phyloP scores from a whole-genome alignment of 2,329 filamentous ascomycete species.

The Myriosclerotinia duriaeana region DNA sequence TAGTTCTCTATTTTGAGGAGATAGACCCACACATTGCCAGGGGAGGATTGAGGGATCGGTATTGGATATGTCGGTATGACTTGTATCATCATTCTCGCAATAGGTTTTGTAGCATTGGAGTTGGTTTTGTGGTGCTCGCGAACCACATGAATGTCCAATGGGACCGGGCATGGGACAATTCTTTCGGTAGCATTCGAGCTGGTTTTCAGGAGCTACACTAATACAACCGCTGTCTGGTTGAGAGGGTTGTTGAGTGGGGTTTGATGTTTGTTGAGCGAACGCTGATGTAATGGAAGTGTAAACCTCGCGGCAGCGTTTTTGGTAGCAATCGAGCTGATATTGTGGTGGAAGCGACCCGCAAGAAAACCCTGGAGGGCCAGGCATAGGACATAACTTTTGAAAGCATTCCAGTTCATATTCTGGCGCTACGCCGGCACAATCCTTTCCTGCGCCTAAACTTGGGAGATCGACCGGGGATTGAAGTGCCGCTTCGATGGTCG shows the following conservation, averaged over 20 bases:
- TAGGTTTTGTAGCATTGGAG: neutral
- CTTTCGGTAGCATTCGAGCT: neutral
- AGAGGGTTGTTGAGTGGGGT: neutral
- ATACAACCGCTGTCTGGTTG: no score
- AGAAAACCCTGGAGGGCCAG: neutral
- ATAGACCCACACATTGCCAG: neutral
- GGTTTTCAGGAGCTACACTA: neutral
- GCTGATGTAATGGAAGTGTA: neutral
- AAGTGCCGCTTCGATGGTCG: neutral
- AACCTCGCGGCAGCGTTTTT: neutral
- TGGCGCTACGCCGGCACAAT: neutral
- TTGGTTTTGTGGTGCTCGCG: neutral
- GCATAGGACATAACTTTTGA: conserved; percentile 1
- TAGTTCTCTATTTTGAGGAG: neutral
- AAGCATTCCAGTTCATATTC: neutral
- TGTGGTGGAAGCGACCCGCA: neutral
- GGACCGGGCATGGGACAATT: neutral
- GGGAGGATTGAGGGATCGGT: neutral
- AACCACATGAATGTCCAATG: neutral
- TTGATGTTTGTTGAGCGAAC: neutral
- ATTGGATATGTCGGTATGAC: no score
- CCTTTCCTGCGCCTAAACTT: neutral
- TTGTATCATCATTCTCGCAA: neutral
- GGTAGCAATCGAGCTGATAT: conserved; percentile 2
- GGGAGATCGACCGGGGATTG: neutral